Base-by-base conservation (phyloP, 352 stramenopile genomes). In the Peronospora farinosa region DNA sequence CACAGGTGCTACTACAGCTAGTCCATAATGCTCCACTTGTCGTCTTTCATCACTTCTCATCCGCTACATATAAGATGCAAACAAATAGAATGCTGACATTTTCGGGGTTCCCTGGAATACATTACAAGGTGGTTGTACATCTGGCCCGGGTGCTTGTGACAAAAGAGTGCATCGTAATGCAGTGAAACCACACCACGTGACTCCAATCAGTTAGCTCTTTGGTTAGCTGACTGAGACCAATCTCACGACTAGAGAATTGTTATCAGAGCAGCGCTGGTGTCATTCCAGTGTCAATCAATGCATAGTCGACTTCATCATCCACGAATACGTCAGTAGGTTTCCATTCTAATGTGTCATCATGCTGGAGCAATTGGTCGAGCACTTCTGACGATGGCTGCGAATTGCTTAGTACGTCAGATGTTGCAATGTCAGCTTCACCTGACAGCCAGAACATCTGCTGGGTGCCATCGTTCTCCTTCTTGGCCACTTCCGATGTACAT, bases 351-450 rank as follows among this genome's bases (percentile, higher is more conserved):
- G 41, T 11, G 11, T 63, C 60, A 15, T 67, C 58, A 46, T 42
- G 43, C 15, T 66, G 51, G 5, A 74, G 44, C 28, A 65, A 51
- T 23, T 69, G 59, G 12, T 78, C 69, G 5, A 74, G 69, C 21
- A 33, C 40, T 45, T 56, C 45, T 3, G 53, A 71, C 5, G 63
- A 51, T 10, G 32, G 47, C 42, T 53, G 52, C 2, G 52, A 19
- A 15, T 59, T 57, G 9, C 47, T 45, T 0, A 39, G 19, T 21
- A 21, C 19, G 19, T 21, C 3, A 21, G 19, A 9, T 7, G 23
- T 40, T 7, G 50, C 31, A 12, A 53, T 17, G 2, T 12, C 39
- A 17, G 46, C 15, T 16, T 47, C 50, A 25, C 5, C 50, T 12
- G 58, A 32, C n/a, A 53, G 7, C 52, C 45, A 64, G 5, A 63